Evolutionary conservation across 768 basidiomycete species (phyloP).

Genomic region (Boletales sp.): DNA sequence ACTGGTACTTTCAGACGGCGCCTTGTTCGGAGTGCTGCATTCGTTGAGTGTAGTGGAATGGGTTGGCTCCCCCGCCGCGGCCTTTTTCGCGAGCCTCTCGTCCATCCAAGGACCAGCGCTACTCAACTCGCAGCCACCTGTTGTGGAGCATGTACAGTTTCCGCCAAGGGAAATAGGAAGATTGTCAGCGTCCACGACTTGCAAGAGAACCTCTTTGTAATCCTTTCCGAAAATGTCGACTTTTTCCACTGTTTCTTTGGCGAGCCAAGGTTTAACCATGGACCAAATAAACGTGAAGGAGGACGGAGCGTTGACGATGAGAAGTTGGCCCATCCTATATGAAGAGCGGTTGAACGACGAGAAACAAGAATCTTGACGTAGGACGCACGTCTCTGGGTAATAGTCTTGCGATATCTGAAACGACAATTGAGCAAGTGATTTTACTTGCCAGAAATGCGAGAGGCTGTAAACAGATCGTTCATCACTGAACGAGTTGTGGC

Average conservation of each 20-base stretch:
- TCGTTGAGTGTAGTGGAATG: background rate
- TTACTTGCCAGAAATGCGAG: slow-evolving; percentile 74
- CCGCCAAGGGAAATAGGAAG: slow-evolving; percentile 63
- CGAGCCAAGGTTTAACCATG: slow-evolving; percentile 65
- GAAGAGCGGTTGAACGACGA: background rate
- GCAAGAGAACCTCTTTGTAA: slow-evolving; percentile 53
- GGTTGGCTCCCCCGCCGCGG: background rate
- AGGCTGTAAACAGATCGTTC: slow-evolving; percentile 37
- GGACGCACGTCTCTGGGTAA: slow-evolving; percentile 69
- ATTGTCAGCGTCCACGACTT: slow-evolving; percentile 59
- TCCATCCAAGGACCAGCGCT: slow-evolving; percentile 72
- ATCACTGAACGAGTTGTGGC: background rate
- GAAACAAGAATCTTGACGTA: background rate
- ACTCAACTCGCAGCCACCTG: slow-evolving; percentile 58
- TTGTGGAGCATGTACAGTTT: slow-evolving; percentile 53
- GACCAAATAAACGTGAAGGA: slow-evolving; percentile 74
- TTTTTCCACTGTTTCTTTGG: slow-evolving; percentile 68
- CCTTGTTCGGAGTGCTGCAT: background rate
- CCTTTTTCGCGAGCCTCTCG: slow-evolving; percentile 35
- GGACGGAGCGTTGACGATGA: slow-evolving; percentile 68
- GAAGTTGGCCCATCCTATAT: slow-evolving; percentile 66
- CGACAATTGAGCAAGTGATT: slow-evolving; percentile 52
- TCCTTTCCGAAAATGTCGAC: slow-evolving; percentile 62
- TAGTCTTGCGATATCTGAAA: slow-evolving; percentile 80
- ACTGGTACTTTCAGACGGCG: slow-evolving; percentile 5